These are phyloP conservation scores for Barnettozyma siamensis DNA, from an alignment of 805 yeast species.

Conservation along the genomic window DNA sequence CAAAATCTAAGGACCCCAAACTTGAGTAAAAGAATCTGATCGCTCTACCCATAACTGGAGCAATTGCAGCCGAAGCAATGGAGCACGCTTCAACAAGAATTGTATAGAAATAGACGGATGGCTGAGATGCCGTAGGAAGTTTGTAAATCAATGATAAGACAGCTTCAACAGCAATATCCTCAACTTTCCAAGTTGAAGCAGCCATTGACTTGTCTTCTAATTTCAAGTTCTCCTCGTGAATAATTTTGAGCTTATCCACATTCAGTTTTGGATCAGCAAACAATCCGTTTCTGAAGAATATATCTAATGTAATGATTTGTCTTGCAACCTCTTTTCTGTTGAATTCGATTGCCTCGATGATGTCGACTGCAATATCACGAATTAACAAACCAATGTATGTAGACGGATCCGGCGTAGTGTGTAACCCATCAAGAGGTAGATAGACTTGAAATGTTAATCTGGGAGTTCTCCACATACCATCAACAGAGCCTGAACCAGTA, in stretches of 20 bases:
- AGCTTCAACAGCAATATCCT: constrained; percentile 82
- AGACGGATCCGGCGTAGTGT: constrained; percentile 55
- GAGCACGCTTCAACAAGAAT: constrained; percentile 83
- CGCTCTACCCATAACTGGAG: constrained; percentile 93
- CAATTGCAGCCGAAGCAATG: constrained; percentile 75
- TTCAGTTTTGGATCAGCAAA: constrained; percentile 74
- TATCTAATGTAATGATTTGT: constrained; percentile 69
- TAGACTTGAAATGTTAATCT: constrained; percentile 59
- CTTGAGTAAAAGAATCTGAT: constrained; percentile 74
- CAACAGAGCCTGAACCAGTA: constrained; percentile 45
- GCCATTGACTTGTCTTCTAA: constrained; percentile 17
- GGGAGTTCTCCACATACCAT: constrained; percentile 62
- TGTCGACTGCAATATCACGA: constrained; percentile 70
- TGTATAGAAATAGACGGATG: constrained; percentile 74
- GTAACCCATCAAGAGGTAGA: constrained; percentile 45
- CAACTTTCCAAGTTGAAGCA: constrained; percentile 79
- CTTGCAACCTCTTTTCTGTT: constrained; percentile 83
- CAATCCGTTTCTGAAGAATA: constrained; percentile 59
- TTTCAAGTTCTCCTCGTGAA: constrained; percentile 34
- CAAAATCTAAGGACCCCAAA: constrained; percentile 65
- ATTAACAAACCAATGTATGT: constrained; percentile 55
- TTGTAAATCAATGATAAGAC: constrained; percentile 72
- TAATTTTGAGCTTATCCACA: constrained; percentile 56
- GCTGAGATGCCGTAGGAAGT: constrained; percentile 61
- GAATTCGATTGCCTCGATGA: constrained; percentile 76